Evolutionary conservation across 805 yeast genomes (phyloP).

Genomic region (Nakazawaea wyomingensis): DNA sequence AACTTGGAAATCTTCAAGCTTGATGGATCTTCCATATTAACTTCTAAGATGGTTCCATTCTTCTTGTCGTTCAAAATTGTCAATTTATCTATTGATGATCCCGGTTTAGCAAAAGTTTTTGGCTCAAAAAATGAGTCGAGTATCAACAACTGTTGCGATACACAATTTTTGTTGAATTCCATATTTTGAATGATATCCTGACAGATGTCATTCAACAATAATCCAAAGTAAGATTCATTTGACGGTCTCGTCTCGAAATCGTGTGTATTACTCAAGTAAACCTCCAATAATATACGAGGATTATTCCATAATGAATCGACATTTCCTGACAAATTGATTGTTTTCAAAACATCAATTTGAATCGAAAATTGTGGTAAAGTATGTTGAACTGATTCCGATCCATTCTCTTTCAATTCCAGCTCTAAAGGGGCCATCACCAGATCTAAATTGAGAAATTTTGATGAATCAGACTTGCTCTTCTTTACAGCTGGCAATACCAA

Average conservation of each 20-base stretch:
- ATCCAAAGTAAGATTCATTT: conserved; percentile 43
- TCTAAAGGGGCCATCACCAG: conserved; percentile 22
- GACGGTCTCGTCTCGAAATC: conserved; percentile 66
- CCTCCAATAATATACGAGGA: conserved; percentile 58
- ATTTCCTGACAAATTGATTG: conserved; percentile 36
- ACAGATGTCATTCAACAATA: conserved; percentile 69
- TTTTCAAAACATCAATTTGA: conserved; percentile 30
- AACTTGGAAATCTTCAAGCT: conserved; percentile 20
- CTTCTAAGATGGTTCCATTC: conserved; percentile 28
- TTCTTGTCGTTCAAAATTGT: conserved; percentile 28
- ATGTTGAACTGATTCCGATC: conserved; percentile 23
- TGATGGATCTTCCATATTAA: conserved; percentile 25
- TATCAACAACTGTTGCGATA: conserved; percentile 74
- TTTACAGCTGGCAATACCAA: conserved; percentile 49
- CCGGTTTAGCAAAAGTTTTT: conserved; percentile 63
- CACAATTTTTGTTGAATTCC: conserved; percentile 86
- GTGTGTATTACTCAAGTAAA: conserved; percentile 44
- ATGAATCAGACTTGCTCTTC: conserved; percentile 31
- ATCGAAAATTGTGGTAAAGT: conserved; percentile 21
- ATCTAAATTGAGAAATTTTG: conserved; percentile 37
- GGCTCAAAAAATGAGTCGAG: conserved; percentile 68
- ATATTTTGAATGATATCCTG: conserved; percentile 71
- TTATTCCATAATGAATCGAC: conserved; percentile 65
- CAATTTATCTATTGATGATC: conserved; percentile 72
- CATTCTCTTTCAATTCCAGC: conserved; percentile 15